These are phyloP conservation scores for Penicillium nucicola DNA, from an alignment of 495 filamentous ascomycete genomes.

Conservation along the genomic window DNA sequence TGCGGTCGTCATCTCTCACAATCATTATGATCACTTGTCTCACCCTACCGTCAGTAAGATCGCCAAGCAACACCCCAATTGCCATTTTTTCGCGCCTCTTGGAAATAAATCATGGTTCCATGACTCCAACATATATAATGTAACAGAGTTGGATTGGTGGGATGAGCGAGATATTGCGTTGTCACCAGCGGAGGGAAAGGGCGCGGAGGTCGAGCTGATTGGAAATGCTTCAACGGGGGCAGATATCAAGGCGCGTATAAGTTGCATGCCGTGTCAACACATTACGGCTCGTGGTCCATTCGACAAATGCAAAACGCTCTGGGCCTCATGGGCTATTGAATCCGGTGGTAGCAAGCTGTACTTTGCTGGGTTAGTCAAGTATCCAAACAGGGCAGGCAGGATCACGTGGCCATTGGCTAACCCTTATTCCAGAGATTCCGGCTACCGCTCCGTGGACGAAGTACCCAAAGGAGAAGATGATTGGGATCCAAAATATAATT, in stretches of 20 bases:
- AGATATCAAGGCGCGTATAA: slow-evolving; percentile 70
- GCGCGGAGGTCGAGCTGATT: slow-evolving; percentile 22
- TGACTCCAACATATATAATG: slow-evolving; percentile 60
- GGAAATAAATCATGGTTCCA: slow-evolving; percentile 89
- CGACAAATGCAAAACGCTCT: slow-evolving; percentile 74
- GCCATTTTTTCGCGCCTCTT: slow-evolving; percentile 84
- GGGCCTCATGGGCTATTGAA: slow-evolving; percentile 80
- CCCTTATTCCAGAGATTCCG: slow-evolving; percentile 53
- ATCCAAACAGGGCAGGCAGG: neutral
- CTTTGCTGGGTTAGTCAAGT: slow-evolving; percentile 39
- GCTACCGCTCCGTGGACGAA: slow-evolving; percentile 79
- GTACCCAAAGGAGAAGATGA: slow-evolving; percentile 66
- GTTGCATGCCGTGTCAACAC: slow-evolving; percentile 86
- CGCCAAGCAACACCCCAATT: slow-evolving; percentile 67
- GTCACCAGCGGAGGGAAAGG: slow-evolving; percentile 31
- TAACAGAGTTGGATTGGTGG: slow-evolving; percentile 97
- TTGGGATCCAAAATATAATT: slow-evolving; percentile 64
- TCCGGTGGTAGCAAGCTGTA: slow-evolving; percentile 57
- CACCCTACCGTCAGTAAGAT: slow-evolving; percentile 71
- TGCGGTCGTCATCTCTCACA: slow-evolving; percentile 86
- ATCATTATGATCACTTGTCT: slow-evolving; percentile 92
- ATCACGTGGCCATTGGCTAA: slow-evolving; percentile 1
- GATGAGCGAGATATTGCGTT: slow-evolving; percentile 72
- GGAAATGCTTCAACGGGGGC: slow-evolving; percentile 25
- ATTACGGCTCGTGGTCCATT: slow-evolving; percentile 62